Evolutionary conservation across 345 rosid genomes (phyloP), one percentile per base, ranked within the genome.

Genomic region (Dovyalis caffra): DNA sequence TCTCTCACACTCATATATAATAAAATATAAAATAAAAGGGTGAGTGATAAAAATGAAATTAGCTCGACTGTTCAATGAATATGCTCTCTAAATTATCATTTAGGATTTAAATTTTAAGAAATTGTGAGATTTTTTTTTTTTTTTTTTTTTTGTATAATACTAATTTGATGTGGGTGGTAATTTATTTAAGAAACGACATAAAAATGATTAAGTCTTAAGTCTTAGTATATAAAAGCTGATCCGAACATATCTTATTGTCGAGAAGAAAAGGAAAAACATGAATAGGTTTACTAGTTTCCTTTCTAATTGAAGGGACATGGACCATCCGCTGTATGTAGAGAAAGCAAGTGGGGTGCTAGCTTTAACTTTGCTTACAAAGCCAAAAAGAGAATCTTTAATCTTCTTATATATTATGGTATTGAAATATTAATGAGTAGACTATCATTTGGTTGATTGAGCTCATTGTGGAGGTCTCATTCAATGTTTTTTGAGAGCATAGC

Each of bases 401-500:
- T 51, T 69, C 21, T 29, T 73, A 31, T 49, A 53, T 57, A 28
- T 32, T 43, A 6, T 49, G 60, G 60, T 2, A n/a, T 56, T 56
- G 5, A 25, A 63, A 28, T 23, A 23, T 72, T 23, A 31, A 60
- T 18, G 37, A 34, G 56, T 47, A 26, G 18, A 60, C 66, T 71
- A 66, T 71, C n/a, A 72, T 66, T 45, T 56, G 71, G 56, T 67
- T 68, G 81, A 73, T 73, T 60, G 68, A 58, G 68, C 11, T 49
- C 43, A 23, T 60, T 60, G 64, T 72, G 76, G 58, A 12, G n/a
- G 81, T 61, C 68, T 60, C 31, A 10, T 45, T 73, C 77, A 58
- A 60, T 35, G 14, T 69, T 49, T 69, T 66, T 66, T 66, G 34
- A 26, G 26, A 0, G 40, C 3, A 18, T n/a, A 49, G 14, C 31